These are phyloP conservation scores for Sambucus nigra DNA, from an alignment of 129 eudicot species.

Conservation along the genomic window DNA sequence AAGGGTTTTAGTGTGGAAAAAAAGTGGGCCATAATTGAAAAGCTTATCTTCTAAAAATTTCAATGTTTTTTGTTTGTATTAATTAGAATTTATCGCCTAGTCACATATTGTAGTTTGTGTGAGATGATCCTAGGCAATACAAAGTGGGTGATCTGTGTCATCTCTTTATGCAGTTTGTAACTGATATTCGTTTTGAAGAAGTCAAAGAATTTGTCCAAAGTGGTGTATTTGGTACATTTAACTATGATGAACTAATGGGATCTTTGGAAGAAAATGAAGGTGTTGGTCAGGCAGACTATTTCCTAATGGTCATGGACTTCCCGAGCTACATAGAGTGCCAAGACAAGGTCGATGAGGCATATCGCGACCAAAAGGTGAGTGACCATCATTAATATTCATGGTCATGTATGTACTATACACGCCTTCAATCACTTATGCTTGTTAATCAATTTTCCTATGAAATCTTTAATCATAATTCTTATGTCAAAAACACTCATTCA, in stretches of 20 bases:
- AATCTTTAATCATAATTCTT: not conserved
- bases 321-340: constrained; percentile 92
- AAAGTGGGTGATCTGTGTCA: not conserved
- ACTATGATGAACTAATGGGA: constrained; percentile 70
- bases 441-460: not conserved
- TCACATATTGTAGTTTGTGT: too few relatives aligned
- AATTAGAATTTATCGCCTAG: too few relatives aligned
- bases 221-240: constrained; percentile 65
- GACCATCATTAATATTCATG: constrained; percentile 4
- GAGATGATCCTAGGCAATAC: too few relatives aligned
- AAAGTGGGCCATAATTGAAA: too few relatives aligned
- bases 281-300: constrained; percentile 78
- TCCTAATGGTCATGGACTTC: constrained; percentile 88
- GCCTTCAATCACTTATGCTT: not conserved
- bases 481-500: not conserved
- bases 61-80: too few relatives aligned
- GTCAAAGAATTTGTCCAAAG: constrained; percentile 65
- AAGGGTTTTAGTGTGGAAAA: too few relatives aligned
- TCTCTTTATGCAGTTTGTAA: constrained; percentile 47
- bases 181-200: constrained; percentile 72
- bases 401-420: too few relatives aligned
- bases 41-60: too few relatives aligned
- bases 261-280: constrained; percentile 72
- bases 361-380: constrained; percentile 74
- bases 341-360: constrained; percentile 78